Evolutionary conservation across 169 alveolate species (phyloP).

Genomic region (Plasmodium gaboni): DNA sequence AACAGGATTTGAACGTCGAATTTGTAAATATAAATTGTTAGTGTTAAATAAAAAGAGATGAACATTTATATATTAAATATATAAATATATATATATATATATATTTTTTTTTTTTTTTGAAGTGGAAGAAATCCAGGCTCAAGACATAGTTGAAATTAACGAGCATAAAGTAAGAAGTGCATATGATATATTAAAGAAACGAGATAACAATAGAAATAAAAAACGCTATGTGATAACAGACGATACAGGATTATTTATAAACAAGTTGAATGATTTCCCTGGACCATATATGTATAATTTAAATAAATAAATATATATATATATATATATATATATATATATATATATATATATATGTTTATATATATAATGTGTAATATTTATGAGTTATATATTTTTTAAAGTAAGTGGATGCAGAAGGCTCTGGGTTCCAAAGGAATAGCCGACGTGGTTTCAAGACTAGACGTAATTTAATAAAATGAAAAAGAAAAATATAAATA

Average conservation of each 20-base stretch:
- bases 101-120: not conserved
- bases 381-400: not conserved
- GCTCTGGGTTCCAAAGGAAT: not conserved
- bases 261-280: constrained; percentile 28
- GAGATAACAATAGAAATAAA: not conserved
- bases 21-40: constrained; percentile 32
- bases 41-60: not conserved
- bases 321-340: not conserved
- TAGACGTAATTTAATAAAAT: not conserved
- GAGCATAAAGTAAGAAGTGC: constrained; percentile 41
- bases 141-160: constrained; percentile 50
- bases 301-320: not conserved
- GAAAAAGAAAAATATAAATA: not conserved
- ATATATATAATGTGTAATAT: not conserved
- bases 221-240: constrained; percentile 34
- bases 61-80: not conserved
- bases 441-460: not conserved
- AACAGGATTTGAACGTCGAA: constrained; percentile 24
- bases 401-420: not conserved
- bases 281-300: constrained; percentile 49
- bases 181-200: constrained; percentile 12
- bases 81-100: not conserved
- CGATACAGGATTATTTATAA: constrained; percentile 52
- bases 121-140: constrained; percentile 44
- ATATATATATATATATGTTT: not conserved